Evolutionary conservation across 345 rosid genomes (phyloP), one percentile per base, ranked within the genome.

Genomic region (Rhodamnia argentea): DNA sequence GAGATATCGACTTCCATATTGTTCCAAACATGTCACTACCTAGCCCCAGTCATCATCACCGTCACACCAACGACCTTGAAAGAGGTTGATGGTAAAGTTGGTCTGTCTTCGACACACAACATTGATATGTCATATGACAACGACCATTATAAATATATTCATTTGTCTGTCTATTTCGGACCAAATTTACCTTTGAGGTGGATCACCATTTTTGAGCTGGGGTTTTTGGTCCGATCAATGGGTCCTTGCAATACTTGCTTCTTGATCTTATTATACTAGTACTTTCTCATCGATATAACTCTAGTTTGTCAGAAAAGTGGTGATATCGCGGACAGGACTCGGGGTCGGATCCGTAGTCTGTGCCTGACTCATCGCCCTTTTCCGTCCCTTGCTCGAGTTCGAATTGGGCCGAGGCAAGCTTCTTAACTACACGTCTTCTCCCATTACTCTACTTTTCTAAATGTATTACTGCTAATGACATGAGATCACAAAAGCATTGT

Each of bases 11-110:
- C 76, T 15, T 15, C 42, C 3, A 29, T 42, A 0, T 2, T 0
- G 23, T 3, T 14, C 42, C 11, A 0, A 29, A 29, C 7, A 23
- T 29, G 22, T 7, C 42, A 0, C 42, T 27, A 4, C 75, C 20
- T 0, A 6, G 5, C 20, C 23, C 20, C n/a, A 60, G 37, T 27
- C 37, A 29, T 7, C 10, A 7, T 15, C 75, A 3, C 32, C 16
- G 75, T 62, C 42, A 62, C 6, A 7, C 29, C 42, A 15, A 15
- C 23, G 1, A 62, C 42, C 75, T 15, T 15, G 1, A 0, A 3
- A 29, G 75, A 62, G 22, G 5, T 29, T 8, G 16, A 62, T 18
- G 42, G 12, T 8, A 4, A 7, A 5, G 16, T 29, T 32, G 2
- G 15, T 16, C 76, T 29, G 15, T 14, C 16, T 15, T 29, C 2